These are phyloP conservation scores for Cladosporium velox DNA, from an alignment of 2,329 filamentous ascomycete genomes.

Conservation along the genomic window DNA sequence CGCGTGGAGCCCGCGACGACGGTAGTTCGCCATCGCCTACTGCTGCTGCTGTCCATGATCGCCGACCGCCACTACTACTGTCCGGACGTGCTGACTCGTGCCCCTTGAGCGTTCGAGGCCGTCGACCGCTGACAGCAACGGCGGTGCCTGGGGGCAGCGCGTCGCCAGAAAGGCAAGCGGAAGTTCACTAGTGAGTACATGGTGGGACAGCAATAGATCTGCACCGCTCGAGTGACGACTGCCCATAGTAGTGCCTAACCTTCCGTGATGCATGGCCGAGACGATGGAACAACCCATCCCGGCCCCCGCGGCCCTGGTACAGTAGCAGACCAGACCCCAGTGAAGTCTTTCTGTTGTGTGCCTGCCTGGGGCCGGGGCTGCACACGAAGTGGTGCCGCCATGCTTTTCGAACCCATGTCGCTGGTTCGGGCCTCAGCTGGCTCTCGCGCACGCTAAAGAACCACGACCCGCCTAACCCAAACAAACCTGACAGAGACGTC, in stretches of 20 bases:
- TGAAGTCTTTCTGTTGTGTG: constrained; percentile 14
- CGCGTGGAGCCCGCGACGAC: constrained; percentile 11
- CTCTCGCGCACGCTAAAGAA: constrained; percentile 19
- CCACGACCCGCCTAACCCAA: constrained; percentile 20
- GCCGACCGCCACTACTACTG: neutral
- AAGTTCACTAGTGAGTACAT: constrained; percentile 1
- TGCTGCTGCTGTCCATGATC: constrained; percentile 2
- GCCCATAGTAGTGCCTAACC: neutral
- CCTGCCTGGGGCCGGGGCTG: constrained; percentile 13
- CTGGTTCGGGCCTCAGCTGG: constrained; percentile 19
- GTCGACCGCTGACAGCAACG: constrained; percentile 6
- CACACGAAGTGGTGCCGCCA: constrained; percentile 19
- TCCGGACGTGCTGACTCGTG: neutral
- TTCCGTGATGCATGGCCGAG: constrained; percentile 12
- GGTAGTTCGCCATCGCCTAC: neutral
- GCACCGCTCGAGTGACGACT: constrained; percentile 13
- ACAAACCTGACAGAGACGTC: constrained; percentile 19
- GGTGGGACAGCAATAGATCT: constrained; percentile 14
- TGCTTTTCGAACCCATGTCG: constrained; percentile 20
- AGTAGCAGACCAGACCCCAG: constrained; percentile 12
- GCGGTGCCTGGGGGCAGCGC: neutral
- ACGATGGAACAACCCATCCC: constrained; percentile 16
- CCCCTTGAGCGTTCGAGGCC: neutral
- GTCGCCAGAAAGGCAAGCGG: neutral
- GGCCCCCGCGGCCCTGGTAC: constrained; percentile 19